phyloP scores from a whole-genome alignment of 129 eudicot genomes.

The Pulicaria dysenterica region DNA sequence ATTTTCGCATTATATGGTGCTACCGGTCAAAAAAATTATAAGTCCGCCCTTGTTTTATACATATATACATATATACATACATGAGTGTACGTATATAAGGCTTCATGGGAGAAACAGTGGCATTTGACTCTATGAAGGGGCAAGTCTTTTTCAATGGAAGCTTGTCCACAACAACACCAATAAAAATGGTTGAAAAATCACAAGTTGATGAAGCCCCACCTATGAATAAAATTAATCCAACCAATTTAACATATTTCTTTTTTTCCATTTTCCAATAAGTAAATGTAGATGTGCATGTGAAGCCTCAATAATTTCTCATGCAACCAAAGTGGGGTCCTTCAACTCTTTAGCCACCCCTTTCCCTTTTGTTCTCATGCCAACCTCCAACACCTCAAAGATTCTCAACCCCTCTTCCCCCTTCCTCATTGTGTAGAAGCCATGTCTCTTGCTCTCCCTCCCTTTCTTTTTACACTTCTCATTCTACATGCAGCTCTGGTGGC shows the following conservation, averaged over 20 bases:
- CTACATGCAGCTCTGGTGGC: conserved; percentile 24
- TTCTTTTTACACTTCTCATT: conserved; percentile 29
- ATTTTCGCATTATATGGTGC: too few species aligned
- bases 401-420: conserved; percentile 27
- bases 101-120: conserved; percentile 15
- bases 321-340: conserved; percentile 66
- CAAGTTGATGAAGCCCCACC: conserved; percentile 37
- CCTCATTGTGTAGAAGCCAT: conserved; percentile 17
- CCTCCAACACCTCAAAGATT: conserved; percentile 67
- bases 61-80: not conserved
- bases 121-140: conserved; percentile 43
- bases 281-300: conserved; percentile 66
- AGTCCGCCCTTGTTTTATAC: too few species aligned
- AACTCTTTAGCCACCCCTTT: conserved; percentile 58
- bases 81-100: not conserved
- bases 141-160: conserved; percentile 35
- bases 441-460: conserved; percentile 28
- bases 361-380: conserved; percentile 81
- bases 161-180: conserved; percentile 31
- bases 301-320: conserved; percentile 95
- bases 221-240: conserved; percentile 21
- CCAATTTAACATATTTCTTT: conserved; percentile 22
- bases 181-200: conserved; percentile 40
- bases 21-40: too few species aligned
- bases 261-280: conserved; percentile 21